Percentiles rank a stretch among this genome's conserved stretches.
Conservation (phyloP, 768 basidiomycete genomes). For the Gyrodon lividus region DNA sequence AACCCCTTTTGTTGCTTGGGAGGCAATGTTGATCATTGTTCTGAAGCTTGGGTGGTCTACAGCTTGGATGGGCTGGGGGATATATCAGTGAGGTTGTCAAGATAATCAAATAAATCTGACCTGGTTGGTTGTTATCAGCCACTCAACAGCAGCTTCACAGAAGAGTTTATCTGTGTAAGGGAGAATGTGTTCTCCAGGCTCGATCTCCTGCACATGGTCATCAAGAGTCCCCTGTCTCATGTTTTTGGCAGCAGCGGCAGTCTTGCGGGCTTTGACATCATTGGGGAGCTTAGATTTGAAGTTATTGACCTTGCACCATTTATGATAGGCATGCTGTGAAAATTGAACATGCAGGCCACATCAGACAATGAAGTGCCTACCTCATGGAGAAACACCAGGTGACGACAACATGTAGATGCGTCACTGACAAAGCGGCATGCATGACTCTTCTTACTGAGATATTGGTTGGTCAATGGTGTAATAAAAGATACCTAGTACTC, state of each 20-base stretch:
- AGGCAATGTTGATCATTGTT: conserved; percentile 38
- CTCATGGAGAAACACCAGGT: not conserved
- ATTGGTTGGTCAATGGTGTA: not conserved
- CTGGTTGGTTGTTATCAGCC: conserved; percentile 42
- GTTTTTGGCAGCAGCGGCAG: too few species aligned
- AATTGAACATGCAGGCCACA: not conserved
- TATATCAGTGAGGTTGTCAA: not conserved
- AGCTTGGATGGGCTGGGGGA: conserved; percentile 28
- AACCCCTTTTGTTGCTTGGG: too few species aligned
- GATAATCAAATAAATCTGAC: conserved; percentile 14
- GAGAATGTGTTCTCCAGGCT: too few species aligned
- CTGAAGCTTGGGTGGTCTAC: conserved; percentile 19
- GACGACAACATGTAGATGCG: not conserved
- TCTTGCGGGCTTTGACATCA: conserved; percentile 22
- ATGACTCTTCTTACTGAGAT: not conserved
- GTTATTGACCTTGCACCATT: conserved; percentile 26
- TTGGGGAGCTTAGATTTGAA: conserved; percentile 33
- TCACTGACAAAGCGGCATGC: conserved; percentile 1
- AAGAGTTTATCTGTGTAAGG: conserved; percentile 35
- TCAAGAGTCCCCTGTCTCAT: too few species aligned
- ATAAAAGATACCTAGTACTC: not conserved
- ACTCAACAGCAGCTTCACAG: conserved; percentile 26
- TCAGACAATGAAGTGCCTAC: not conserved
- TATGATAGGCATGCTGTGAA: conserved; percentile 20
- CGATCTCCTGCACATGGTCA: too few species aligned